Evolutionary conservation across 2,329 filamentous ascomycete genomes (phyloP).

Genomic region (Ilyonectria sp.): DNA sequence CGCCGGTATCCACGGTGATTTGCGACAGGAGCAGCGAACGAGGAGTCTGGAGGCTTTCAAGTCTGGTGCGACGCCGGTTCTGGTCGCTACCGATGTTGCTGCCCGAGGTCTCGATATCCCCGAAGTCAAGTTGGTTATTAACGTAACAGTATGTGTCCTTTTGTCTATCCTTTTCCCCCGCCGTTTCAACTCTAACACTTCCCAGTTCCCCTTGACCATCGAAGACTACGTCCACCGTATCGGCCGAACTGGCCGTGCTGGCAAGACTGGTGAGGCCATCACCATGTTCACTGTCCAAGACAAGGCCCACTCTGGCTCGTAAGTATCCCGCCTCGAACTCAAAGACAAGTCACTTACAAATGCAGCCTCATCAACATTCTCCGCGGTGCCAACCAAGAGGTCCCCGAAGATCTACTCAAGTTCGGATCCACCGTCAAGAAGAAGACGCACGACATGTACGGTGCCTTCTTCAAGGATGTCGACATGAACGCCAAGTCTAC

Average conservation of each 20-base stretch:
- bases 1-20: conserved; percentile 92
- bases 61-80: conserved; percentile 81
- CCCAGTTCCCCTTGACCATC: conserved; percentile 88
- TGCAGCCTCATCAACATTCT: conserved; percentile 91
- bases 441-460: conserved; percentile 96
- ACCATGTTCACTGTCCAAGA: conserved; percentile 97
- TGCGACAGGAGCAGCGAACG: conserved; percentile 91
- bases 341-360: conserved; percentile 34
- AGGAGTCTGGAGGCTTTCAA: conserved; percentile 94
- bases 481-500: conserved; percentile 87
- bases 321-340: conserved; percentile 59
- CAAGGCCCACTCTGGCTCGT: conserved; percentile 91
- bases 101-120: conserved; percentile 96
- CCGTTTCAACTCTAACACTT: conserved; percentile 12
- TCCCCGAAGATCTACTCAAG: conserved; percentile 92
- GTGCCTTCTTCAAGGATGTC: conserved; percentile 94
- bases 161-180: not conserved
- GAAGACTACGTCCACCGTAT: conserved; percentile 99
- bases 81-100: conserved; percentile 97
- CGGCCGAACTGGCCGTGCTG: conserved; percentile 93
- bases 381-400: conserved; percentile 90
- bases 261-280: conserved; percentile 89
- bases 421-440: conserved; percentile 99
- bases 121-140: conserved; percentile 93
- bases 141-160: conserved; percentile 76